Conservation (phyloP, 2,329 filamentous ascomycete species). For the Peltaster fructicola region DNA sequence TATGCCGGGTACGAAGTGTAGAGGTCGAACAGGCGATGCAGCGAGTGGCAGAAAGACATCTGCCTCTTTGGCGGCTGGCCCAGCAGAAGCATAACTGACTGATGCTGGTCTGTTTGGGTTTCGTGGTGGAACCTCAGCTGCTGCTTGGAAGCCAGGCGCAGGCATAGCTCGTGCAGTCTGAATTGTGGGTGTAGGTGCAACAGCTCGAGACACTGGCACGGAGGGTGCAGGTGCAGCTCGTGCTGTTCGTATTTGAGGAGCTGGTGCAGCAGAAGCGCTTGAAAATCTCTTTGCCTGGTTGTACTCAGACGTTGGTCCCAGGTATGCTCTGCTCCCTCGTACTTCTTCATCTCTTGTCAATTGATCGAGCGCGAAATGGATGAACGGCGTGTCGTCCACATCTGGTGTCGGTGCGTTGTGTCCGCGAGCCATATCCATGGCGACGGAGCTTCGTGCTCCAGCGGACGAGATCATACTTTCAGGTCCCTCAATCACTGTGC, state of each 20-base stretch:
- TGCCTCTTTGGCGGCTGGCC: no score
- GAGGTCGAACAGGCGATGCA: slow-evolving; percentile 14
- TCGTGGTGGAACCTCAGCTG: slow-evolving; percentile 6
- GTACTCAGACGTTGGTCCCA: no score
- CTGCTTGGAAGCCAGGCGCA: no score
- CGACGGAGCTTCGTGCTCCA: slow-evolving; percentile 16
- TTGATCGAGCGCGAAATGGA: slow-evolving; percentile 78
- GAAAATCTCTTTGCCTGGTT: no score
- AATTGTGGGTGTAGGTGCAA: no score
- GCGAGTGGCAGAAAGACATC: slow-evolving; percentile 19
- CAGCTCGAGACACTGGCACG: no score
- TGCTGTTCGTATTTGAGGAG: no score
- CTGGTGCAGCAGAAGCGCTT: no score
- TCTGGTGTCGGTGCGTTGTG: slow-evolving; percentile 46
- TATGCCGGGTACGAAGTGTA: slow-evolving; percentile 55
- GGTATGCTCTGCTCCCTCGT: no score
- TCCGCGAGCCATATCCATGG: slow-evolving; percentile 14
- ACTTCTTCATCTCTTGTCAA: slow-evolving; percentile 58
- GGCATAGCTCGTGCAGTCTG: no score
- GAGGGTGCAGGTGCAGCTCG: no score
- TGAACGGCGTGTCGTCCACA: slow-evolving; percentile 70
- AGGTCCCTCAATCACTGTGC: slow-evolving; percentile 13
- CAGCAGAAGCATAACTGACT: background rate
- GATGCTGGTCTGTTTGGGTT: slow-evolving; percentile 6
- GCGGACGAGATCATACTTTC: slow-evolving; percentile 1